A percentile compares a stretch with the other conserved stretches of the same genome.
phyloP scores from a whole-genome alignment of 164 flowering plant genomes.

The Chimonanthus salicifolius region DNA sequence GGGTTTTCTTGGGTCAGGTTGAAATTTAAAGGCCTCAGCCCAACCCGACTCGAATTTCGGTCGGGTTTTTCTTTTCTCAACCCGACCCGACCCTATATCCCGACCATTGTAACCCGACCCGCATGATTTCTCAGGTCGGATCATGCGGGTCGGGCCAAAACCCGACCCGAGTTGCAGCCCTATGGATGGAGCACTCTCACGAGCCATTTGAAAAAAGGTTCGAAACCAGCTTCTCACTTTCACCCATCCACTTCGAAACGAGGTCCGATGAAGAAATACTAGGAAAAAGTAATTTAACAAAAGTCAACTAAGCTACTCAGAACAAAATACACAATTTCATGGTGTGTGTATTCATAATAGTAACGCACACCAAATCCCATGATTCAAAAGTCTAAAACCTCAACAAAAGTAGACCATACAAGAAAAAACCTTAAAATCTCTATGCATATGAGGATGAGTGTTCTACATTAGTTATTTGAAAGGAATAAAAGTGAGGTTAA shows the following conservation, averaged over 20 bases:
- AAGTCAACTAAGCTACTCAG: background rate
- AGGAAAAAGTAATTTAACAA: conserved; percentile 4
- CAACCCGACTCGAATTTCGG: too few species aligned
- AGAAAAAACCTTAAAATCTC: background rate
- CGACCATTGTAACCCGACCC: too few species aligned
- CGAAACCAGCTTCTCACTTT: conserved; percentile 97
- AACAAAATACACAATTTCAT: background rate
- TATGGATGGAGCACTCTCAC: conserved; percentile 96
- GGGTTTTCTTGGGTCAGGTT: too few species aligned
- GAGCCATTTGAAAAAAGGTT: conserved; percentile 97
- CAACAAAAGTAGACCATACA: background rate
- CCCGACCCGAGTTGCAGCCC: too few species aligned
- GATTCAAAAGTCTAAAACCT: background rate
- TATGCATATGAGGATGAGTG: background rate
- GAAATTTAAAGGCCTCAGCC: too few species aligned
- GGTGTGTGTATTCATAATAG: background rate
- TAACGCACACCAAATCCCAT: background rate
- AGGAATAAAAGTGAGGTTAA: background rate
- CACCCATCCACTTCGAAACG: conserved; percentile 99
- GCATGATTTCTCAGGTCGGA: too few species aligned
- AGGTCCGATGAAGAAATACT: conserved; percentile 95
- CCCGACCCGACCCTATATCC: too few species aligned
- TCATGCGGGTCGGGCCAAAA: too few species aligned
- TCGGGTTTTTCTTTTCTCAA: too few species aligned
- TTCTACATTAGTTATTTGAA: background rate